These are phyloP conservation scores for Elsinoe necatrix DNA, from an alignment of 2,329 filamentous ascomycete genomes.

Conservation along the genomic window DNA sequence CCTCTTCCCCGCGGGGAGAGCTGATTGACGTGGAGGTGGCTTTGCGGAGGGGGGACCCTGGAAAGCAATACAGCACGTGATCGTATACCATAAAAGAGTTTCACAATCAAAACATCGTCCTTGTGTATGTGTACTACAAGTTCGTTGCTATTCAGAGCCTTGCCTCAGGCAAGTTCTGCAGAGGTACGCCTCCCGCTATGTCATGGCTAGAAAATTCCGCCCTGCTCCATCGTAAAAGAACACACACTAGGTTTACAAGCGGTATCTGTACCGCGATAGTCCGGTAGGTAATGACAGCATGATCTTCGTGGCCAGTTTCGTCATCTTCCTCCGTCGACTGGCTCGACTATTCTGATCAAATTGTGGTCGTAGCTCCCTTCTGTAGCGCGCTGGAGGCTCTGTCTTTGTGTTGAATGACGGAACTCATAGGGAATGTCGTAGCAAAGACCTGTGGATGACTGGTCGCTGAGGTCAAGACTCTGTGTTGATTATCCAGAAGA, in stretches of 20 bases:
- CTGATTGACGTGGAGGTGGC: slow-evolving; percentile 1
- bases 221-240: neutral
- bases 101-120: neutral
- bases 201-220: neutral
- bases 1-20: slow-evolving; percentile 4
- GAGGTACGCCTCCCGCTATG: neutral
- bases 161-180: neutral
- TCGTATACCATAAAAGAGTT: neutral
- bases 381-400: slow-evolving; percentile 7
- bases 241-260: slow-evolving; percentile 11
- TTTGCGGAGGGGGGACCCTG: neutral
- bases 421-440: neutral
- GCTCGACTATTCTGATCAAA: neutral
- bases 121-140: slow-evolving; percentile 5
- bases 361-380: slow-evolving; percentile 10
- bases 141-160: neutral
- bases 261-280: neutral
- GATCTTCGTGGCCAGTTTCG: neutral
- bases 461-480: neutral
- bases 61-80: neutral
- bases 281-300: neutral
- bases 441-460: neutral
- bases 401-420: slow-evolving; percentile 4
- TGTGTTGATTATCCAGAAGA: neutral
- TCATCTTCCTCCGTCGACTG: slow-evolving; percentile 4